phyloP scores from a whole-genome alignment of 2,329 filamentous ascomycete genomes.

The Sphaerostilbella broomeana region DNA sequence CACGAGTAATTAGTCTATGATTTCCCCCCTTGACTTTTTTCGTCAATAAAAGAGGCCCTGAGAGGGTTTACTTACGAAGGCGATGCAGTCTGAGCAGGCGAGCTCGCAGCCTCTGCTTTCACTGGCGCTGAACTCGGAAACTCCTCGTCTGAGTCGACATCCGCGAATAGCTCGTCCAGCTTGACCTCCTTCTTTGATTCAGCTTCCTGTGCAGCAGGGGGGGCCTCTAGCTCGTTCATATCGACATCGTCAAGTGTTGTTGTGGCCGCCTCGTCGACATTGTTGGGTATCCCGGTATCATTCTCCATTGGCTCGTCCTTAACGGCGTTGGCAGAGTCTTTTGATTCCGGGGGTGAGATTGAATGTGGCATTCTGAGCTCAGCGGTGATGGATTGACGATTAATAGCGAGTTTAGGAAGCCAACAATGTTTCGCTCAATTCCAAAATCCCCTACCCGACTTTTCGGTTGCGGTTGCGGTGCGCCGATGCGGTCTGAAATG shows the following conservation, averaged over 20 bases:
- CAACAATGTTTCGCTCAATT: too few relatives aligned
- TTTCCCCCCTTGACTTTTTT: background rate
- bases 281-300: constrained; percentile 22
- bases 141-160: constrained; percentile 55
- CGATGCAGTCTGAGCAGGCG: constrained; percentile 34
- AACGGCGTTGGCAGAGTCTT: constrained; percentile 22
- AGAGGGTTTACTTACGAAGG: constrained; percentile 32
- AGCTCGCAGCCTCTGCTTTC: constrained; percentile 33
- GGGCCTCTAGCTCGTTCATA: constrained; percentile 27
- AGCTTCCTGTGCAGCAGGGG: constrained; percentile 12
- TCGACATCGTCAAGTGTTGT: constrained; percentile 31
- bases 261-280: constrained; percentile 20
- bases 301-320: constrained; percentile 32
- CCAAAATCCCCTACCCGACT: too few relatives aligned
- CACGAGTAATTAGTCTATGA: background rate
- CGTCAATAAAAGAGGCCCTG: background rate
- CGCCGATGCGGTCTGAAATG: too few relatives aligned
- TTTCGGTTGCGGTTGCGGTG: too few relatives aligned
- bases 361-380: constrained; percentile 49
- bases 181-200: constrained; percentile 40
- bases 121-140: constrained; percentile 46
- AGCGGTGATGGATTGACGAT: too few relatives aligned
- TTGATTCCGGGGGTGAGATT: constrained; percentile 26
- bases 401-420: too few relatives aligned
- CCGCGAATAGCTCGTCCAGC: constrained; percentile 53